Base-by-base conservation (phyloP, 225 moss, liverwort and hornwort species). In the Thuidium tamariscinum region DNA sequence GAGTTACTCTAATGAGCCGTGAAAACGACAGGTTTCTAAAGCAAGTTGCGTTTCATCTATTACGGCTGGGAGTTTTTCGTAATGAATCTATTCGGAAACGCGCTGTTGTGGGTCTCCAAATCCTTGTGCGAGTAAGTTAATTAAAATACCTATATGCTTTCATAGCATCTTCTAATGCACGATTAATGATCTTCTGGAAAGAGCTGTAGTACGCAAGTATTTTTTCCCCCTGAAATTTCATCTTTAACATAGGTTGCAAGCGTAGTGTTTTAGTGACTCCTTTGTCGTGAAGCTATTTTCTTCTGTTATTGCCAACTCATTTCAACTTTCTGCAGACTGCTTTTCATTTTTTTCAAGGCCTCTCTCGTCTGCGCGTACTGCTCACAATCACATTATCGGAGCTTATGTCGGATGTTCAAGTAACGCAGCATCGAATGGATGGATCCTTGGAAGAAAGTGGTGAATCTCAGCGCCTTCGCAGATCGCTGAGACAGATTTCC, bases 381-480 rank as follows among this genome's bases (percentile, higher is more conserved):
- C 95, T 99, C 66, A 97, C 97, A 71, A 99, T 99, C 89, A 99
- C 97, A 32, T 89, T 99, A 9, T 99, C 99, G 64, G 99, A 99
- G 86, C 96, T 99, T 54, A 99, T 99, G 99, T 94, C 99, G 87
- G 97, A 99, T 92, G 99, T 99, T 87, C 97, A 99, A 97, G 97
- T 99, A 83, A 96, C 95, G 63, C 95, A 99, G 85, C 96, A 95
- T 76, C 94, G 93, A 83, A 89, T 96, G 74, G 96, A 99, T 89
- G 97, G 99, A 79, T 91, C 93, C 56, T 89, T 94, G 63, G 99
- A 97, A 91, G 99, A 97, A 87, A 99, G 99, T 90, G 95, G 99
- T 56, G 99, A 99, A 94, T 96, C 99, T 52, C 95, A 93, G 81
- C 97, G 99, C 60, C 91, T 99, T 78, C 94, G 99, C 63, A 95